A percentile compares a stretch with the other conserved stretches of the same genome.
Conservation (phyloP, 1,139 yeast genomes). For the Sugiyamaella paludigena region DNA sequence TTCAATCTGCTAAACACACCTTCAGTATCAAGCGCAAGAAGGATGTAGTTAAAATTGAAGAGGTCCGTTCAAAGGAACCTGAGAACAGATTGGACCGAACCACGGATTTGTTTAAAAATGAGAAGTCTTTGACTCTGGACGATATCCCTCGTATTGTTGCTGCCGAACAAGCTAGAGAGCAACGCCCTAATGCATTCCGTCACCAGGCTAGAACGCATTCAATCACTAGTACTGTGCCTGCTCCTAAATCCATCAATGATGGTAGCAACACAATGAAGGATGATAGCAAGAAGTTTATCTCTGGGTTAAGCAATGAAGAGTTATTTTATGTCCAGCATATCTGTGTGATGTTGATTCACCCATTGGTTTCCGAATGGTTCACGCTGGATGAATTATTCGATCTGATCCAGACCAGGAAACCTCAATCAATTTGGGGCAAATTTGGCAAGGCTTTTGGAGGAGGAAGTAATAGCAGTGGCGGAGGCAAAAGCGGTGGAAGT, state of each 20-base stretch:
- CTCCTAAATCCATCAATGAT: constrained; percentile 25
- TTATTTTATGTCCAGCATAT: constrained; percentile 62
- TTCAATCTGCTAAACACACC: constrained; percentile 9
- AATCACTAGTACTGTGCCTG: constrained; percentile 22
- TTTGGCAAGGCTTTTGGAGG: constrained; percentile 45
- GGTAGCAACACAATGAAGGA: constrained; percentile 10
- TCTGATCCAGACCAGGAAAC: constrained; percentile 54
- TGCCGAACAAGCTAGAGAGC: constrained; percentile 93
- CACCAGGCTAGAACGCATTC: constrained; percentile 47
- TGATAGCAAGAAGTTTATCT: constrained; percentile 50
- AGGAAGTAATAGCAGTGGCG: constrained; percentile 36
- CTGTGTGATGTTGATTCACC: constrained; percentile 61
- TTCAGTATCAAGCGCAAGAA: constrained; percentile 23
- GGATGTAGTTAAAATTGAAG: constrained; percentile 45
- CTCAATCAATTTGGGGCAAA: constrained; percentile 66
- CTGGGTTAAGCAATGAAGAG: constrained; percentile 65
- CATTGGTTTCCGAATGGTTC: constrained; percentile 39
- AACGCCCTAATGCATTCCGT: constrained; percentile 80
- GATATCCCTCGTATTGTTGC: constrained; percentile 97
- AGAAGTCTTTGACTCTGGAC: constrained; percentile 84
- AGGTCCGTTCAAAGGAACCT: constrained; percentile 42
- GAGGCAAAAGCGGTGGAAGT: constrained; percentile 40
- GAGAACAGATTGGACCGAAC: constrained; percentile 44
- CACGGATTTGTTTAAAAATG: constrained; percentile 70
- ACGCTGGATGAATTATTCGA: constrained; percentile 51